phyloP scores from a whole-genome alignment of 768 basidiomycete species.

The Suillus hirtellus region DNA sequence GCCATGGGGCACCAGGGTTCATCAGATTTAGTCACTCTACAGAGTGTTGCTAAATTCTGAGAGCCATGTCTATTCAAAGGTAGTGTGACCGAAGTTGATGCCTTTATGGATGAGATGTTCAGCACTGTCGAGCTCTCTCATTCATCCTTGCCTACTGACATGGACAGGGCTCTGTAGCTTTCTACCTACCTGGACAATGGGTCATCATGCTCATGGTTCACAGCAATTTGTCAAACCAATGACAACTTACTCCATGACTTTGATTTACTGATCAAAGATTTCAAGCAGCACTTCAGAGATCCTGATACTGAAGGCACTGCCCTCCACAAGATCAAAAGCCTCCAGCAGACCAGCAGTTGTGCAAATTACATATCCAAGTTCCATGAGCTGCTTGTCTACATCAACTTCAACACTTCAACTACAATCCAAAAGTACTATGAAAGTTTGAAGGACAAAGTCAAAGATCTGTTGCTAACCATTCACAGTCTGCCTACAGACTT shows the following conservation, averaged over 20 bases:
- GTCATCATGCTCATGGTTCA: conserved; percentile 33
- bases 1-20: no score
- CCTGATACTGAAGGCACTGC: conserved; percentile 28
- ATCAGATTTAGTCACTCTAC: background rate
- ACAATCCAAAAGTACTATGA: conserved; percentile 34
- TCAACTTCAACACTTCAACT: conserved; percentile 16
- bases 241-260: conserved; percentile 27
- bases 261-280: conserved; percentile 17
- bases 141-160: conserved; percentile 23
- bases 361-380: conserved; percentile 30
- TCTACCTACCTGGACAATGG: conserved; percentile 32
- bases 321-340: conserved; percentile 28
- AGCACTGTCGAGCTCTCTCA: conserved; percentile 26
- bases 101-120: conserved; percentile 26
- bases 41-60: conserved; percentile 15
- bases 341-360: conserved; percentile 32
- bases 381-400: conserved; percentile 24
- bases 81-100: conserved; percentile 14
- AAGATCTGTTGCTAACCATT: conserved; percentile 17
- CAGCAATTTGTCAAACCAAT: conserved; percentile 19
- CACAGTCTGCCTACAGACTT: conserved; percentile 20
- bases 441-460: conserved; percentile 30
- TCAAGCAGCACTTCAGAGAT: conserved; percentile 27
- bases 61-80: conserved; percentile 19
- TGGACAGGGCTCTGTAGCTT: conserved; percentile 30